These are phyloP conservation scores for Apiotrichum porosum DNA, from an alignment of 1,284 basidiomycete genomes.

Conservation along the genomic window DNA sequence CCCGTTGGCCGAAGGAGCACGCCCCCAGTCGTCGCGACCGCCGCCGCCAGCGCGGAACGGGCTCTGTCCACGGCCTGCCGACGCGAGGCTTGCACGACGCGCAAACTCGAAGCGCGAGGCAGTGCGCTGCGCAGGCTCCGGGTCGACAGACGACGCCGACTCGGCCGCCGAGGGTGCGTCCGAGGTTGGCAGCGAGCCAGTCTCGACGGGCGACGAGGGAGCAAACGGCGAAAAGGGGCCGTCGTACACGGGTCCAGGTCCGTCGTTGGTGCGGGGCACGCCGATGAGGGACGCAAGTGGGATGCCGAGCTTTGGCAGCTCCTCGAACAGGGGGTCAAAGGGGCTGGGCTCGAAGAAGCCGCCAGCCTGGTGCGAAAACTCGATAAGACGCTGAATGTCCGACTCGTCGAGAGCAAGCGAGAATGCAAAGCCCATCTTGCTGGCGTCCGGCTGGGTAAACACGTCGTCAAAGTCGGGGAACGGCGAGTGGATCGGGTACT, in stretches of 20 bases:
- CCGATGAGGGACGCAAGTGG: conserved; percentile 17
- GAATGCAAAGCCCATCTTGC: conserved; percentile 39
- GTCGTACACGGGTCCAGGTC: conserved; percentile 7
- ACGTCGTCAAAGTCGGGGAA: conserved; percentile 78
- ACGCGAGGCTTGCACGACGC: conserved; percentile 6
- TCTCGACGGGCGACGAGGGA: conserved; percentile 14
- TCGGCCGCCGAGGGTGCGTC: conserved; percentile 1
- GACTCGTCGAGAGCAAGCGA: conserved; percentile 27
- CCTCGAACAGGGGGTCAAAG: conserved; percentile 27
- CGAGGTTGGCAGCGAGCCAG: conserved; percentile 6
- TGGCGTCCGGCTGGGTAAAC: conserved; percentile 34
- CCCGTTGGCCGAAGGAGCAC: conserved; percentile 13
- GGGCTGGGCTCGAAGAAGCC: conserved; percentile 40
- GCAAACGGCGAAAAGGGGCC: conserved; percentile 21
- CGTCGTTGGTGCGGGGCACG: conserved; percentile 4
- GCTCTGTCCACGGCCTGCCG: conserved; percentile 9
- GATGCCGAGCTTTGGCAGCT: conserved; percentile 24
- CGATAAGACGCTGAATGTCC: conserved; percentile 23
- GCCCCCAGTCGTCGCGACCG: conserved; percentile 18
- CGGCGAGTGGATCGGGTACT: conserved; percentile 58
- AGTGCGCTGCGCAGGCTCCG: conserved; percentile 12
- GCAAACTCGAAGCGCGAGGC: conserved; percentile 22
- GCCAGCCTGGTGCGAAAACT: conserved; percentile 17
- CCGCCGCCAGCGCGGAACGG: conserved; percentile 15
- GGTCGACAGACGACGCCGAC: background rate